phyloP scores from a whole-genome alignment of 2,329 filamentous ascomycete genomes.

The Bipolaris oryzae region DNA sequence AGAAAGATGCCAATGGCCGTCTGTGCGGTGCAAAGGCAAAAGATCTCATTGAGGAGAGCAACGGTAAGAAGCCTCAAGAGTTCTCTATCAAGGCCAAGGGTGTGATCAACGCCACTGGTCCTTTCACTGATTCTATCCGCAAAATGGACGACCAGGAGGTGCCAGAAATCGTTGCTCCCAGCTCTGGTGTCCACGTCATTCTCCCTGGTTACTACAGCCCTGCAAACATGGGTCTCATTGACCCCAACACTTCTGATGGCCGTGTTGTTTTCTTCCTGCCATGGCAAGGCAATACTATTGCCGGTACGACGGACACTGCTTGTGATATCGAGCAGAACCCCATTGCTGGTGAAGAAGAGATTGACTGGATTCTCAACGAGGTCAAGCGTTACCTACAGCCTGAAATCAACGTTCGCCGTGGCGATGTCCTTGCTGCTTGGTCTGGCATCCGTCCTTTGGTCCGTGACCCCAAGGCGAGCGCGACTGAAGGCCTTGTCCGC shows the following conservation, averaged over 20 bases:
- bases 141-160: conserved; percentile 78
- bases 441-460: conserved; percentile 86
- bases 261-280: conserved; percentile 92
- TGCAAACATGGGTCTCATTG: conserved; percentile 84
- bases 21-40: conserved; percentile 76
- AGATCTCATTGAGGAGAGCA: conserved; percentile 70
- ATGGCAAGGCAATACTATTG: conserved; percentile 92
- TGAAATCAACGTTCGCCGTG: conserved; percentile 82
- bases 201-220: conserved; percentile 87
- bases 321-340: conserved; percentile 75
- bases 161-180: conserved; percentile 81
- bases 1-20: conserved; percentile 74
- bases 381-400: conserved; percentile 81
- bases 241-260: conserved; percentile 84
- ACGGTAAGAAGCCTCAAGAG: conserved; percentile 66
- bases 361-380: conserved; percentile 85
- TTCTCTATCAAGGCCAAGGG: conserved; percentile 78
- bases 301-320: conserved; percentile 83
- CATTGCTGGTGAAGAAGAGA: conserved; percentile 79
- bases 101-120: conserved; percentile 86
- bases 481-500: conserved; percentile 84
- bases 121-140: conserved; percentile 83
- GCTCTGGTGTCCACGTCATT: conserved; percentile 84
- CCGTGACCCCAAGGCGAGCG: conserved; percentile 82
- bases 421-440: conserved; percentile 90